Evolutionary conservation across 768 basidiomycete genomes (phyloP).

Genomic region (Leccinum obscurum): DNA sequence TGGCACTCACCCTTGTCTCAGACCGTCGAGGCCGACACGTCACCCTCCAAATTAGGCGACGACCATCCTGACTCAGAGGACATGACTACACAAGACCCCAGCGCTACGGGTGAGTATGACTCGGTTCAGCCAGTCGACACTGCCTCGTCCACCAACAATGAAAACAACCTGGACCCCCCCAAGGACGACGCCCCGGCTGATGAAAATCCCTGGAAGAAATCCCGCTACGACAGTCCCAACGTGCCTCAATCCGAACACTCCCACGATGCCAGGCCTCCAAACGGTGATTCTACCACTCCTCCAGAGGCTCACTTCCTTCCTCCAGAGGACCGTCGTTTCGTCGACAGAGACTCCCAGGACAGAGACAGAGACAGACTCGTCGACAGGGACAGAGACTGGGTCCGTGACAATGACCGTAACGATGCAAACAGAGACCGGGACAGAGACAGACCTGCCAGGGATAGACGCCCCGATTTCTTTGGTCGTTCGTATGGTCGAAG

Average conservation of each 20-base stretch:
- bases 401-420: constrained; percentile 37
- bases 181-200: constrained; percentile 34
- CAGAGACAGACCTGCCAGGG: constrained; percentile 34
- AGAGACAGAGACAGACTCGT: constrained; percentile 22
- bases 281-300: constrained; percentile 7
- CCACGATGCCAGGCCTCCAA: constrained; percentile 14
- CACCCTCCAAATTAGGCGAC: constrained; percentile 22
- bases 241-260: constrained; percentile 11
- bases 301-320: constrained; percentile 17
- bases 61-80: constrained; percentile 19
- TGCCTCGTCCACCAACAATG: constrained; percentile 3
- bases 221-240: constrained; percentile 24
- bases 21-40: constrained; percentile 18
- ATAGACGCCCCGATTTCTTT: constrained; percentile 40
- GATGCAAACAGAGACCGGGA: constrained; percentile 29
- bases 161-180: constrained; percentile 24
- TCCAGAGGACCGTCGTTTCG: constrained; percentile 32
- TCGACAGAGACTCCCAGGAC: constrained; percentile 36
- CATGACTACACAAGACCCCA: constrained; percentile 7
- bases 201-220: constrained; percentile 32
- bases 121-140: constrained; percentile 24
- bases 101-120: constrained; percentile 32
- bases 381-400: constrained; percentile 25
- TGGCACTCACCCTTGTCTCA: constrained; percentile 10
- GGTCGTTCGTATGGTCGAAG: constrained; percentile 41